Conservation (phyloP, 1,284 basidiomycete genomes). For the Gomphus sp. region DNA sequence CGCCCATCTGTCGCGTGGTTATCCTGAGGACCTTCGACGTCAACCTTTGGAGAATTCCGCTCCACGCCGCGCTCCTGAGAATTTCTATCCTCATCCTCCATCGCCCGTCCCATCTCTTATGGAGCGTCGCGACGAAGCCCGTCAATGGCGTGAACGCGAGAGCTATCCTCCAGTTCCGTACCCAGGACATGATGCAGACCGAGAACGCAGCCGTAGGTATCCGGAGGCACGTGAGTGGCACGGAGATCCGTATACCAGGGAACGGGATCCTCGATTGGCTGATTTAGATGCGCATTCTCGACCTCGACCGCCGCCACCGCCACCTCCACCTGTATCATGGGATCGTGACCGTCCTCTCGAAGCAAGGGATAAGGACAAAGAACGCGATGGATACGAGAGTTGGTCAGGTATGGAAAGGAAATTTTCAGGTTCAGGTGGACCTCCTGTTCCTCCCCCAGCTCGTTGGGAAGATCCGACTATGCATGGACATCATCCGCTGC, state of each 20-base stretch:
- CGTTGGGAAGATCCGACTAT: conserved; percentile 27
- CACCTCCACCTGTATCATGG: conserved; percentile 2
- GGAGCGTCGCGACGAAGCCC: conserved; percentile 8
- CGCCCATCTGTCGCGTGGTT: background rate
- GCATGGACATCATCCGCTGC: conserved; percentile 22
- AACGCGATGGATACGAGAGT: conserved; percentile 11
- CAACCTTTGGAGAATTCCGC: background rate
- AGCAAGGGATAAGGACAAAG: background rate
- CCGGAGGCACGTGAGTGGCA: conserved; percentile 6
- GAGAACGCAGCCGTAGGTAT: conserved; percentile 4
- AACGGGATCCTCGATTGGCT: background rate
- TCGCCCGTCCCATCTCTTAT: background rate
- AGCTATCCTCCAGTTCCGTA: conserved; percentile 5
- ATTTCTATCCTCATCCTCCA: background rate
- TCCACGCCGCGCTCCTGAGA: background rate
- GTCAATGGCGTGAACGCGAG: conserved; percentile 10
- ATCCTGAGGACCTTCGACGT: conserved; percentile 3
- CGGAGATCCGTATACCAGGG: background rate
- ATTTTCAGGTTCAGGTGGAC: conserved; percentile 10
- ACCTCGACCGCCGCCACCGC: background rate
- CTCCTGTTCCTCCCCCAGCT: conserved; percentile 3
- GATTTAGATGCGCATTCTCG: conserved; percentile 3
- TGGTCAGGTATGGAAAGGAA: conserved; percentile 13
- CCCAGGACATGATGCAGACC: background rate
- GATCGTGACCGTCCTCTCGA: conserved; percentile 1